phyloP scores from a whole-genome alignment of 805 yeast species.

The Suhomyces kilbournensis region DNA sequence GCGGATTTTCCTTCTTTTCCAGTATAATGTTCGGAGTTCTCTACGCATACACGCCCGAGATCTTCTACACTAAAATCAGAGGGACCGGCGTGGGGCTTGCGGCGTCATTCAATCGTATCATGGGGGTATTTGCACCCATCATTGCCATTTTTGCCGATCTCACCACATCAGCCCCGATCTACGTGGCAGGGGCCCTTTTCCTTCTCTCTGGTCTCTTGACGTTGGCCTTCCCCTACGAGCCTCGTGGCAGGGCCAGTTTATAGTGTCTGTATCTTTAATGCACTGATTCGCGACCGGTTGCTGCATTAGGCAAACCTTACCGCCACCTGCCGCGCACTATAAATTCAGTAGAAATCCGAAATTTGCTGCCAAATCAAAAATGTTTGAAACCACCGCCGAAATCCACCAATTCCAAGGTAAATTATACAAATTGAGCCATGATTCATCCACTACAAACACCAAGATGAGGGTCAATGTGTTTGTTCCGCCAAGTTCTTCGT shows the following conservation, averaged over 20 bases:
- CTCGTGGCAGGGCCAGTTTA: conserved; percentile 23
- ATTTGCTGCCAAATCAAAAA: not conserved
- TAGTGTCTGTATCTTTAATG: not conserved
- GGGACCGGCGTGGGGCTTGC: conserved; percentile 63
- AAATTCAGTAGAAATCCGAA: not conserved
- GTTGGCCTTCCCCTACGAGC: conserved; percentile 49
- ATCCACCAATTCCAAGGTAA: conserved; percentile 72
- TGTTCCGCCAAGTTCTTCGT: conserved; percentile 52
- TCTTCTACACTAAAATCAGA: conserved; percentile 45
- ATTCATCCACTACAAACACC: conserved; percentile 61
- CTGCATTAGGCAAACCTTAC: not conserved
- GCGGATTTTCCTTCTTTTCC: conserved; percentile 45
- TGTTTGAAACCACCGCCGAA: conserved; percentile 51
- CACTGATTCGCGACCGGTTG: not conserved
- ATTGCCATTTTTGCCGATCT: conserved; percentile 48
- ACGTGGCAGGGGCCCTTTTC: conserved; percentile 58
- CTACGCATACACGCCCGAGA: conserved; percentile 67
- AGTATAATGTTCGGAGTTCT: conserved; percentile 56
- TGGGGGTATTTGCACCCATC: conserved; percentile 58
- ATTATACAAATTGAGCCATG: conserved; percentile 71
- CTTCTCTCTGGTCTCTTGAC: conserved; percentile 40
- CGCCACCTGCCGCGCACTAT: not conserved
- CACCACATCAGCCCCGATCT: conserved; percentile 56
- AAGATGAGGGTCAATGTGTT: conserved; percentile 82
- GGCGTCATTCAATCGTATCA: conserved; percentile 50